Conservation (phyloP, 176 grass and related monocot species). For the Bothriochloa decipiens region DNA sequence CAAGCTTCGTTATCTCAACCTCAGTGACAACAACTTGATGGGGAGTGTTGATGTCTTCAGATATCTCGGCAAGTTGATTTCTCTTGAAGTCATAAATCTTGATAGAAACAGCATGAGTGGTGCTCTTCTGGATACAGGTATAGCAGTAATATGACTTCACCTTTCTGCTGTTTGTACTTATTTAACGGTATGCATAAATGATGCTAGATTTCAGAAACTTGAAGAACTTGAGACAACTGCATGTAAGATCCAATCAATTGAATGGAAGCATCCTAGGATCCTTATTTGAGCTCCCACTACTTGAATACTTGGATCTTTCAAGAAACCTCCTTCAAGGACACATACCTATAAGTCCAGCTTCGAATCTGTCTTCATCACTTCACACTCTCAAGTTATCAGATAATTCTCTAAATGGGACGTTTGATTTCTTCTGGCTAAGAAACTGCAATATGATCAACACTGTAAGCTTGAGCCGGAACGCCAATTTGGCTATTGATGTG, state of each 20-base stretch:
- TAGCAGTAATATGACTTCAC: not conserved
- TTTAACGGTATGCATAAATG: not conserved
- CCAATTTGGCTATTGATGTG: not conserved
- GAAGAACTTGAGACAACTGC: not conserved
- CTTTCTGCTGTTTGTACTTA: not conserved
- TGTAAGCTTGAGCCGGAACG: not conserved
- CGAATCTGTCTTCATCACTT: not conserved
- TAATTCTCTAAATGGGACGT: not conserved
- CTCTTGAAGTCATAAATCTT: constrained; percentile 6
- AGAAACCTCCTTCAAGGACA: not conserved
- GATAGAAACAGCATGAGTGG: not conserved
- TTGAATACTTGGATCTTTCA: constrained; percentile 4
- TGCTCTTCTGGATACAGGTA: not conserved
- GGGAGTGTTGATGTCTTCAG: not conserved
- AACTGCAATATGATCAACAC: not conserved
- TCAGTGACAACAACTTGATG: not conserved
- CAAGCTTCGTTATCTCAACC: constrained; percentile 22
- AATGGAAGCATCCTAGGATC: not conserved
- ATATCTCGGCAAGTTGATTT: constrained; percentile 11
- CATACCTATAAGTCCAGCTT: not conserved
- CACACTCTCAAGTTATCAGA: not conserved
- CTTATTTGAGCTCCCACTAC: not conserved
- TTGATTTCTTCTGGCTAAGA: constrained; percentile 7
- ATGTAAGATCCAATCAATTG: not conserved
- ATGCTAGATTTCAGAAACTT: not conserved